Base-by-base conservation (phyloP, 805 yeast species). In the Jamesozyma lodderae region DNA sequence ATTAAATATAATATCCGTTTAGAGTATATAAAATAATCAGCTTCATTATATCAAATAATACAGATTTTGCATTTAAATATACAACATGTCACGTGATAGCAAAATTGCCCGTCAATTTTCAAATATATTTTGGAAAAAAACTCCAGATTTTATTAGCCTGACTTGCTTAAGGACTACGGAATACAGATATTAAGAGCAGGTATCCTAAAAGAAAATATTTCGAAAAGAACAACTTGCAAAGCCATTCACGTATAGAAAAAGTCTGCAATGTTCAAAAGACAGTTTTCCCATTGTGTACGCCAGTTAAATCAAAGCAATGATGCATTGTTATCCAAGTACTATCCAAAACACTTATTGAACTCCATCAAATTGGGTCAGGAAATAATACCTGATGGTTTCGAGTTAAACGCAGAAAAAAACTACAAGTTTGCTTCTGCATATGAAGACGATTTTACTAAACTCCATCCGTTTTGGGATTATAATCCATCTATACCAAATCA, bases 281-380 rank as follows among this genome's bases (percentile, higher is more conserved):
- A 48, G 19, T 49, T 51, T 33, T 45, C 52, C 15, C 17, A 23
- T 10, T 25, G 46, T 43, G 24, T 29, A 11, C 39, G 36, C 40
- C 44, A 18, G n/a, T 39, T 16, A 42, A 51, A 47, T 36, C 55
- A 50, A 25, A 37, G 40, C 17, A 46, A 63, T 43, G 49, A 63
- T 29, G 57, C 59, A 20, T 48, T 60, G 30, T 51, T 88, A 48
- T 60, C 75, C 33, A 77, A 86, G 55, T 90, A 79, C 66, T 90
- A 90, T 60, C 76, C 90, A 7, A 84, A 87, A 23, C 81, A 79
- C 41, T 69, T 88, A 36, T 72, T 90, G 45, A 83, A 85, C 55
- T 75, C 94, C 37, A 85, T 92, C 47, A 68, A 81, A 49, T 70
- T 81, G 32, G 84, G 96, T 0, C 96, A 90, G 63, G 67, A 81